Conservation (phyloP, 164 flowering plant species). For the Nymphaea thermarum region DNA sequence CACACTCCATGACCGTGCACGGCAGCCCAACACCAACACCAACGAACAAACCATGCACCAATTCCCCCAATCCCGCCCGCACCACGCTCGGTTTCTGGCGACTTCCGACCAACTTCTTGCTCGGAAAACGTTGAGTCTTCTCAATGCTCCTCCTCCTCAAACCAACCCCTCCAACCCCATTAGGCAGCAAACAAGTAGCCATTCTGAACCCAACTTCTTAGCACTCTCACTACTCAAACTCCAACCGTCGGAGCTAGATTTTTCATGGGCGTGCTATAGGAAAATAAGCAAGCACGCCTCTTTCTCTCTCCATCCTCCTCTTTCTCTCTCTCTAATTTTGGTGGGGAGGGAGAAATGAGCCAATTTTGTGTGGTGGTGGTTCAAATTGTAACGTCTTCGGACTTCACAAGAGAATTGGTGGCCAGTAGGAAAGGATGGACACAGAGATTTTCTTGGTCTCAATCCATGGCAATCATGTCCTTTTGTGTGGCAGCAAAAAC, state of each 20-base stretch:
- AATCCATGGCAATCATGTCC: not conserved
- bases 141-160: not conserved
- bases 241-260: not conserved
- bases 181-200: not conserved
- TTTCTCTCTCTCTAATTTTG: not conserved
- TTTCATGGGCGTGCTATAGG: too few species aligned
- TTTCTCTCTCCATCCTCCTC: not conserved
- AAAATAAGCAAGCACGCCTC: not conserved
- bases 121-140: not conserved
- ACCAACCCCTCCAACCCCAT: not conserved
- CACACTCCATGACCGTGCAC: slow-evolving; percentile 96
- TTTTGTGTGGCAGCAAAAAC: not conserved
- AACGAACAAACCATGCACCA: slow-evolving; percentile 44
- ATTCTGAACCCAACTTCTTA: not conserved
- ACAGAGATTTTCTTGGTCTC: not conserved
- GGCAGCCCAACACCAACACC: slow-evolving; percentile 99
- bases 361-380: not conserved
- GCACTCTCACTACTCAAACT: not conserved
- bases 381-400: not conserved
- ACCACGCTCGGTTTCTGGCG: not conserved
- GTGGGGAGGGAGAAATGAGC: not conserved
- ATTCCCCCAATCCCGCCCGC: slow-evolving; percentile 12
- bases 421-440: not conserved
- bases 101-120: not conserved
- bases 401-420: not conserved